Evolutionary conservation across 1,284 basidiomycete genomes (phyloP).

Genomic region (Marasmius oreades): DNA sequence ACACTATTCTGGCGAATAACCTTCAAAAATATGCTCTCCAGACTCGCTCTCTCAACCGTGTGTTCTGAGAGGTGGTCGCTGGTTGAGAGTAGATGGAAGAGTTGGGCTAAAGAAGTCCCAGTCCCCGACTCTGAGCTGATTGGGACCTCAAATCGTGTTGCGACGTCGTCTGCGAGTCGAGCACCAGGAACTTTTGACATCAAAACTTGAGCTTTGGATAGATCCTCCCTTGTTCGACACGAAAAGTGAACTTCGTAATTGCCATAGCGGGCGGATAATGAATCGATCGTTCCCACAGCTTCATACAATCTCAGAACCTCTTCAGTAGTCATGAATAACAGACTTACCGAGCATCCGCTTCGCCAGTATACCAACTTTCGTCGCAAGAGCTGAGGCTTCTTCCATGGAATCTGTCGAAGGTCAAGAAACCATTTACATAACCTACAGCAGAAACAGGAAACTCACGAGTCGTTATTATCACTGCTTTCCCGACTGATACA

Average conservation of each 20-base stretch:
- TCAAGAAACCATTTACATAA: not conserved
- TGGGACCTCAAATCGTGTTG: conserved; percentile 76
- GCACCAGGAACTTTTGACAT: conserved; percentile 64
- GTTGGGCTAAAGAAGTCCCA: conserved; percentile 47
- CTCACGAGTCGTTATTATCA: conserved; percentile 69
- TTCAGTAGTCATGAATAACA: not conserved
- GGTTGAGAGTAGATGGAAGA: conserved; percentile 52
- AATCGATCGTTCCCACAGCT: conserved; percentile 67
- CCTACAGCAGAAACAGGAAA: conserved; percentile 12
- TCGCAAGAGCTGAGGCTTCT: conserved; percentile 75
- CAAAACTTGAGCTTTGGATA: conserved; percentile 49
- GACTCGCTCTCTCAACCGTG: conserved; percentile 62
- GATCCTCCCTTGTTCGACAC: conserved; percentile 58
- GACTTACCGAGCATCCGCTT: conserved; percentile 60
- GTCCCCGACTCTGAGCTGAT: conserved; percentile 25
- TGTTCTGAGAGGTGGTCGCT: conserved; percentile 58
- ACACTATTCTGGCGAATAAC: conserved; percentile 67
- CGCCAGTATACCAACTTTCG: conserved; percentile 70
- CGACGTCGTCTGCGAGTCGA: conserved; percentile 71
- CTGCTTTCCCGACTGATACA: conserved; percentile 61
- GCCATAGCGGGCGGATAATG: conserved; percentile 62
- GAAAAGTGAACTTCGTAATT: conserved; percentile 79
- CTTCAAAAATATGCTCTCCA: conserved; percentile 74
- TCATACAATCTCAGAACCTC: not conserved
- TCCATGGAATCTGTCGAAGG: conserved; percentile 69